A percentile compares a stretch with the other conserved stretches of the same genome.
These are phyloP conservation scores for Neurospora sp. DNA, from an alignment of 2,329 filamentous ascomycete genomes.

Conservation along the genomic window DNA sequence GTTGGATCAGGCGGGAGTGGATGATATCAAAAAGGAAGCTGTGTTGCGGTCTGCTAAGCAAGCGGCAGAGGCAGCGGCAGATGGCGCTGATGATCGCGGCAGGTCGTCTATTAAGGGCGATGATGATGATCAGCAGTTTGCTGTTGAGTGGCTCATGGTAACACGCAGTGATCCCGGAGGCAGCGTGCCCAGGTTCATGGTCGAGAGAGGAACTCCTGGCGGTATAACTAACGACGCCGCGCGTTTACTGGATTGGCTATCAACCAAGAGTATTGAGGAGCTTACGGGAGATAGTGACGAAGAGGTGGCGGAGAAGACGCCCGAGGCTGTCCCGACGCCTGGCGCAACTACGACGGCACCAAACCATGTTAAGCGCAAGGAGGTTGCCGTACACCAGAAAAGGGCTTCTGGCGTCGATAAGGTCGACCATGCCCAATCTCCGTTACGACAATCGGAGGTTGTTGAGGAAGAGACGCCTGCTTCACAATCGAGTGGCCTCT, in stretches of 20 bases:
- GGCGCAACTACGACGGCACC: slow-evolving; percentile 21
- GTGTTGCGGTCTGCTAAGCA: slow-evolving; percentile 31
- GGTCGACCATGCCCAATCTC: slow-evolving; percentile 4
- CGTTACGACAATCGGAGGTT: slow-evolving; percentile 12
- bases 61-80: slow-evolving; percentile 14
- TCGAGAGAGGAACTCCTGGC: slow-evolving; percentile 77
- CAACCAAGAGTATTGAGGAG: slow-evolving; percentile 28
- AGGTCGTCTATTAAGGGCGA: slow-evolving; percentile 8
- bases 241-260: slow-evolving; percentile 72
- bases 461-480: slow-evolving; percentile 18
- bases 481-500: slow-evolving; percentile 34
- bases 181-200: slow-evolving; percentile 79
- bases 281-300: slow-evolving; percentile 17
- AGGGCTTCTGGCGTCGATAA: slow-evolving; percentile 16
- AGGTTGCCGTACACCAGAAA: background rate
- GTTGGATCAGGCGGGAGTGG: slow-evolving; percentile 17
- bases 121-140: slow-evolving; percentile 27
- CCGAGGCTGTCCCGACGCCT: background rate
- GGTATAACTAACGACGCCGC: slow-evolving; percentile 70
- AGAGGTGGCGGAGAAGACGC: background rate
- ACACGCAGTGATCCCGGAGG: slow-evolving; percentile 83
- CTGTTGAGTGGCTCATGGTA: slow-evolving; percentile 85
- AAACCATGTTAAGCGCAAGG: background rate
- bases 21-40: slow-evolving; percentile 30
- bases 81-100: background rate